A percentile compares a stretch with the other conserved stretches of the same genome.
These are phyloP conservation scores for Macrocybe gigantea DNA, from an alignment of 768 basidiomycete genomes.

Conservation along the genomic window DNA sequence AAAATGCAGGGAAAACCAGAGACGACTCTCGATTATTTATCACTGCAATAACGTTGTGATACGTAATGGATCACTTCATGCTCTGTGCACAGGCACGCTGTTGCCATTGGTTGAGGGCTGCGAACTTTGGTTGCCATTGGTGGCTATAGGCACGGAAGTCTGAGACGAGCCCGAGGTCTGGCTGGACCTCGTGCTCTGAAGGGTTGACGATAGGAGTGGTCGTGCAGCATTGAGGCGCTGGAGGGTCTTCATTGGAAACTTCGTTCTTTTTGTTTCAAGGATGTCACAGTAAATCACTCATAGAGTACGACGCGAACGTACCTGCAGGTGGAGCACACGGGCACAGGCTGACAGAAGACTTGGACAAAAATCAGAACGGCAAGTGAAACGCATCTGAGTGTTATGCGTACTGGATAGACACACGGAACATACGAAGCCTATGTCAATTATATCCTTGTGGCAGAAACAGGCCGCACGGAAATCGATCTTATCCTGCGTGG, in stretches of 20 bases:
- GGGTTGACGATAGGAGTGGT: slow-evolving; percentile 18
- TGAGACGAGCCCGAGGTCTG: slow-evolving; percentile 8
- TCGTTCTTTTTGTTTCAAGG: slow-evolving; percentile 51
- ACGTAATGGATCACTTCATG: background rate
- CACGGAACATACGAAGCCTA: slow-evolving; percentile 98
- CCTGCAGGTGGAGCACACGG: slow-evolving; percentile 94
- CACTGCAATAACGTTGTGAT: slow-evolving; percentile 41
- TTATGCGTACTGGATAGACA: slow-evolving; percentile 83
- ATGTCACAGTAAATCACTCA: slow-evolving; percentile 1
- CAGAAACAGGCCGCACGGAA: slow-evolving; percentile 99
- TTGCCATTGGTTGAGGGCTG: slow-evolving; percentile 2
- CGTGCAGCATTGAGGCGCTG: slow-evolving; percentile 70
- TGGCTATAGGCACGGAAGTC: background rate
- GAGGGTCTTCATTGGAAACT: slow-evolving; percentile 91
- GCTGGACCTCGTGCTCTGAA: slow-evolving; percentile 23
- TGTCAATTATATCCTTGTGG: slow-evolving; percentile 93
- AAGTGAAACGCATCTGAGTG: slow-evolving; percentile 1
- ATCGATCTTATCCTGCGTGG: slow-evolving; percentile 93
- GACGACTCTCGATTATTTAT: slow-evolving; percentile 44
- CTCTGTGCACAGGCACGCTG: slow-evolving; percentile 8
- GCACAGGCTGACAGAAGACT: slow-evolving; percentile 94
- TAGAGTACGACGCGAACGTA: slow-evolving; percentile 29
- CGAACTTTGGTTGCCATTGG: background rate
- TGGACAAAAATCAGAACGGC: slow-evolving; percentile 1
- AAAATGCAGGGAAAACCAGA: slow-evolving; percentile 11